Evolutionary conservation across 148 eudicot genomes (phyloP), one percentile per base, ranked within the genome.

Genomic region (Silene conica): DNA sequence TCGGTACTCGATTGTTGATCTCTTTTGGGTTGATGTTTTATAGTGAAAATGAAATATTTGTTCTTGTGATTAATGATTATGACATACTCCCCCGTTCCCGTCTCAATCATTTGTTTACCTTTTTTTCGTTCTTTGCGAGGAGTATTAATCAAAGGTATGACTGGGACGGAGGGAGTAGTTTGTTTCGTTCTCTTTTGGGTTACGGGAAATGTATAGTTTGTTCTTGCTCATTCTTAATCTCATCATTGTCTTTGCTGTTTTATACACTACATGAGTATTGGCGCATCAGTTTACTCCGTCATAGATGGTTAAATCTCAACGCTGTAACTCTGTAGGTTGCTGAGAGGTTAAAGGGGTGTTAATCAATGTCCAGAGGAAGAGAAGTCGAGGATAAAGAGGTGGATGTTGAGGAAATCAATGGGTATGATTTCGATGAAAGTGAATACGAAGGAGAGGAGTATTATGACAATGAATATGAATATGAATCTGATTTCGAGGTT

Each of bases 321-420:
- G 9, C 9, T 74, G 38, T 25, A 21, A 38, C 52, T 48, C 4
- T 74, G 41, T 55, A 75, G 75, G 57, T 73, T 69, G 67, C 21
- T 8, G 25, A 56, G 25, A 62, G 62, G 50, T 69, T 63, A 19
- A 38, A 67, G 15, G 77, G 28, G 43, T 70, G 59, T 14, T 70
- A 6, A 41, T 72, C 81, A 31, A 82, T 85, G 87, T 78, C 79
- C 14, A 67, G 72, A 75, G 83, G 77, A 64, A 71, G 52, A 74
- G 67, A 80, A 68, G 56, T 72, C 8, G 63, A 66, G 70, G 78
- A 63, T 69, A 64, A 65, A 21, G 66, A 71, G 60, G 72, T 76
- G n/a, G 74, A 66, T 16, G 61, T 69, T 23, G 72, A 70, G 14
- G 78, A 61, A 69, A 73, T 46, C 66, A 64, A 74, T 71, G 67